These are phyloP conservation scores for Fusarium sororula DNA, from an alignment of 2,329 filamentous ascomycete genomes.

Conservation along the genomic window DNA sequence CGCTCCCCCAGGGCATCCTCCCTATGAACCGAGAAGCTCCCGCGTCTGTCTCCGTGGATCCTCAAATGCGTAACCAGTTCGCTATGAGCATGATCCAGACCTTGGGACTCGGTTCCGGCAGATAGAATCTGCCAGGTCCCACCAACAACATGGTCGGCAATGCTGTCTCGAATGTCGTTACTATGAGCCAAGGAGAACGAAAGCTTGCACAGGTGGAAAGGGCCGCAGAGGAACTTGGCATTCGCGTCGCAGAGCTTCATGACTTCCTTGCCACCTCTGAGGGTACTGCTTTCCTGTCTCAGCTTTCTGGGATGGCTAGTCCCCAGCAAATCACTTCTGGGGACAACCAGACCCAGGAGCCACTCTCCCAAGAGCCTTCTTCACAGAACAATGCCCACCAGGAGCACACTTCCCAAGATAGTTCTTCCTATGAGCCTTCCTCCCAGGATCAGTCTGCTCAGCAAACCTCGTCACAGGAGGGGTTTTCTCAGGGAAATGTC, in stretches of 20 bases:
- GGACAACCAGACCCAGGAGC: not conserved
- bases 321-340: constrained; percentile 2
- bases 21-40: not conserved
- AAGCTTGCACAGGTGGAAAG: constrained; percentile 62
- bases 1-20: not conserved
- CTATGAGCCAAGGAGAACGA: constrained; percentile 55
- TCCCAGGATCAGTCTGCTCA: not conserved
- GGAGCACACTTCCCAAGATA: not conserved
- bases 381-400: not conserved
- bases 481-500: not conserved
- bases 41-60: not conserved
- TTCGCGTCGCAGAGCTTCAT: constrained; percentile 62
- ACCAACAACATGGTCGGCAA: constrained; percentile 44
- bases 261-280: constrained; percentile 49
- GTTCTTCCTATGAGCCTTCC: not conserved
- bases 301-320: not conserved
- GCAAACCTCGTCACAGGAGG: not conserved
- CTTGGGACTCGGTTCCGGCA: constrained; percentile 49
- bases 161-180: constrained; percentile 57
- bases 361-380: not conserved
- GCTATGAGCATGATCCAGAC: constrained; percentile 22
- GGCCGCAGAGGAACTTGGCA: constrained; percentile 63
- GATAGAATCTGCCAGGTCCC: constrained; percentile 41
- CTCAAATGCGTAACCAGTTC: constrained; percentile 33
- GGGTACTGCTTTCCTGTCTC: constrained; percentile 18